Evolutionary conservation across 1,284 basidiomycete species (phyloP), one percentile per base, ranked within the genome.

Genomic region (Lentinula novae-zelandiae): DNA sequence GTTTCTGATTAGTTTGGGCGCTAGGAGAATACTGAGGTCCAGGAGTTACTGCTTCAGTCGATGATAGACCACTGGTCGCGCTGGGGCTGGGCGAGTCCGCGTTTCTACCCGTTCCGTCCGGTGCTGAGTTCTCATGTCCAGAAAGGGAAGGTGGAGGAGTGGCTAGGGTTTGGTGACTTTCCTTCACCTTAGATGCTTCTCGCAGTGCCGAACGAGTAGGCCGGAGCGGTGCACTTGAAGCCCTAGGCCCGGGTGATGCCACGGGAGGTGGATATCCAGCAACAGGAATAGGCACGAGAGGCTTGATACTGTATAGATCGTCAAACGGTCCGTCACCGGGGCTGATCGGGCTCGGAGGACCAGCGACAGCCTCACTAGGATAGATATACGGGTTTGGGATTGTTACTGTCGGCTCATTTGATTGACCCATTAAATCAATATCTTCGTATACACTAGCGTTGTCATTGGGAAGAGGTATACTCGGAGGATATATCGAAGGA

Each of bases 401-500:
- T 13, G 38, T 40, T 15, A 55, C 55, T 34, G 59, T 58, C 17
- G 44, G 60, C 22, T 55, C 48, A 36, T 60, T 10, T 48, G 12
- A 20, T 9, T 53, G 17, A 31, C 58, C 65, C 46, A 60, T 52
- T 40, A 69, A 62, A 60, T 69, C 60, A 44, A 67, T 65, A 12
- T 68, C 64, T 63, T 66, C 64, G 61, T 70, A 62, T 66, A 71
- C 66, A 64, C 70, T 71, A 50, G 75, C 75, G 36, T 75, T 73
- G 40, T 71, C 73, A n/a, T 76, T 73, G 7, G 42, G 46, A 48
- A 44, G 49, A 42, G 54, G 54, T 5, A 83, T 69, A 48, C 79
- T 82, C 1, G 81, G 75, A 10, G 84, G 82, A 69, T 86, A 86
- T 57, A 86, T 75, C 0, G 85, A 86, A 22, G 83, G 83, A 57